Percentiles rank a stretch among this genome's conserved stretches.
Evolutionary conservation across 2,329 filamentous ascomycete genomes (phyloP).

Genomic region (Penicillium sp.): DNA sequence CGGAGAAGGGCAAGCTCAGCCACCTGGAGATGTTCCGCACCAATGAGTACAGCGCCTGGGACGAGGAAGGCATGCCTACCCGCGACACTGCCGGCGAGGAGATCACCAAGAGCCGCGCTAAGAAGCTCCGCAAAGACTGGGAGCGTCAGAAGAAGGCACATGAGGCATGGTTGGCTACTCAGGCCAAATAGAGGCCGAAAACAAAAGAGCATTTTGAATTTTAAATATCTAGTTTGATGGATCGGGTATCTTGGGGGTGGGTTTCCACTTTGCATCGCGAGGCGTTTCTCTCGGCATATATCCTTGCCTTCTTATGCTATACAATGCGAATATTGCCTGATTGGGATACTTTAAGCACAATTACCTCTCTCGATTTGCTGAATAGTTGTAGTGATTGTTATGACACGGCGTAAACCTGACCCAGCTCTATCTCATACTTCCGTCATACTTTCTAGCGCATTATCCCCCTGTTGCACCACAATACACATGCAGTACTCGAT

Average conservation of each 20-base stretch:
- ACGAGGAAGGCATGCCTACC: conserved; percentile 75
- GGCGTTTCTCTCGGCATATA: conserved; percentile 21
- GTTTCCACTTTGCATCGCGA: conserved; percentile 19
- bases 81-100: conserved; percentile 76
- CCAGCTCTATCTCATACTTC: background rate
- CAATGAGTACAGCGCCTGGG: conserved; percentile 72
- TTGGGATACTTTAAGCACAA: background rate
- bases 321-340: conserved; percentile 7
- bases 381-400: background rate
- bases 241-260: conserved; percentile 3
- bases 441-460: background rate
- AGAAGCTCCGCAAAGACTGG: conserved; percentile 88
- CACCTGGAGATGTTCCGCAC: conserved; percentile 59
- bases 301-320: conserved; percentile 5
- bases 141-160: conserved; percentile 76
- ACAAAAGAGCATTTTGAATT: conserved; percentile 7
- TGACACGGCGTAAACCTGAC: background rate
- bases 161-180: conserved; percentile 27
- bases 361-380: background rate
- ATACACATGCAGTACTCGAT: background rate
- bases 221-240: conserved; percentile 2
- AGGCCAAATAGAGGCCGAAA: conserved; percentile 20
- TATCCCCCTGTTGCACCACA: background rate
- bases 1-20: conserved; percentile 58
- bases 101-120: conserved; percentile 73